Evolutionary conservation across 768 basidiomycete genomes (phyloP).

Genomic region (Termitomyces sp.): DNA sequence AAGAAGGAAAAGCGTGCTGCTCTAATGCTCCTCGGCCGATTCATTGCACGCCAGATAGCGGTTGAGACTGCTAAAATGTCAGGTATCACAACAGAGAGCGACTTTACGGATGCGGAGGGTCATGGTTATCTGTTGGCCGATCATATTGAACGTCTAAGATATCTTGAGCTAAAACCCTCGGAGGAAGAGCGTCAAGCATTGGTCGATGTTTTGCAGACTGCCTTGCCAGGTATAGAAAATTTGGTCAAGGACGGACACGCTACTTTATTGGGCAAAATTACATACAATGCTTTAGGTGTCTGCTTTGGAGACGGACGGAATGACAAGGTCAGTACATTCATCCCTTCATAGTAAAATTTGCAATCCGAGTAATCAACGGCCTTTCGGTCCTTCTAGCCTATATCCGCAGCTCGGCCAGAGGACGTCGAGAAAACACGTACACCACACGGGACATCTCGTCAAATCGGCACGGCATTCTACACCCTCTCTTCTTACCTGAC

Average conservation of each 20-base stretch:
- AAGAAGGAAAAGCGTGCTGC: conserved; percentile 37
- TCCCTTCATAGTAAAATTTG: not conserved
- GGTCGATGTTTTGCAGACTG: conserved; percentile 47
- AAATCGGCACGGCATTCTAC: conserved; percentile 74
- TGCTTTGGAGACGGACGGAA: conserved; percentile 59
- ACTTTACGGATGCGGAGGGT: conserved; percentile 41
- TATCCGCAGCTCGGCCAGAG: conserved; percentile 51
- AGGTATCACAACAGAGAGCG: conserved; percentile 20
- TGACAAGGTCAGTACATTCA: conserved; percentile 49
- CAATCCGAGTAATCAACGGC: not conserved
- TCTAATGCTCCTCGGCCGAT: conserved; percentile 60
- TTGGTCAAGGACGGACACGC: conserved; percentile 62
- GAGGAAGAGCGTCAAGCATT: conserved; percentile 47
- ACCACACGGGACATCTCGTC: conserved; percentile 66
- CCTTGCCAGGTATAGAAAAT: conserved; percentile 67
- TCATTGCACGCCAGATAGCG: conserved; percentile 67
- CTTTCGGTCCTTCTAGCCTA: conserved; percentile 33
- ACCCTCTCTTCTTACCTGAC: conserved; percentile 70
- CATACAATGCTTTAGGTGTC: conserved; percentile 75
- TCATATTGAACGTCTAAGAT: conserved; percentile 72
- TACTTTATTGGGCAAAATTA: conserved; percentile 60
- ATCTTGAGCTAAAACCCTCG: conserved; percentile 46
- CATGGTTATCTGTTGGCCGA: conserved; percentile 63
- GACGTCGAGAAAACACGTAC: conserved; percentile 72
- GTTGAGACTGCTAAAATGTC: conserved; percentile 55